Evolutionary conservation across 2,329 filamentous ascomycete genomes (phyloP), one percentile per base, ranked within the genome.

Genomic region (Venturiaceae sp.): DNA sequence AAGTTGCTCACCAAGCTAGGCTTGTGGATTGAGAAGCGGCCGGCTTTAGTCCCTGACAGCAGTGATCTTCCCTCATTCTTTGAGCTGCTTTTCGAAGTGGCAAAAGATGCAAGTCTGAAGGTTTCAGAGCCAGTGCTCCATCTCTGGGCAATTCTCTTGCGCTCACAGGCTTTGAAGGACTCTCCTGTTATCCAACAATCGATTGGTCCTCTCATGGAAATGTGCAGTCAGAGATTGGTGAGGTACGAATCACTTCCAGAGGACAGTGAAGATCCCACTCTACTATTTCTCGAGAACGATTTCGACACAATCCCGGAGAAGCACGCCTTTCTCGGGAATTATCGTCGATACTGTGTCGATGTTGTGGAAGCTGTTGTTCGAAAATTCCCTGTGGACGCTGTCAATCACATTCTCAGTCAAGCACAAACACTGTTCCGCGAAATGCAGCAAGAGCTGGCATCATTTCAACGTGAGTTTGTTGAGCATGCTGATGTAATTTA

Each of bases 301-400:
- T 95, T 96, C 58, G 94, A 99, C 67, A 97, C 92, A 0, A 78
- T 92, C 21, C 94, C 94, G 0, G 94, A 99, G 69, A 83, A 91
- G 26, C 94, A 99, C 72, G 90, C 91, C 1, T 99, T 99, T 69
- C 80, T 97, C 11, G 91, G 92, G 3, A 97, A 99, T 68, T 99
- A 99, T 71, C 82, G 94, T 39, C 83, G 94, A 60, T 97, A 96
- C 67, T 94, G 91, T 69, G 85, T 86, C 3, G 86, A 89, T 60
- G 83, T 96, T 28, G 90, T 99, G 58, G 92, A 97, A 72, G 82
- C 82, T 16, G 90, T 97, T 62, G 90, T 95, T 23, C 82, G 88
- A 63, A 82, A 88, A 64, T 88, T 90, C 64, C 84, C 92, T 2
- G 83, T 88, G 55, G 92, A 96, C 61, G 92, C 92, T 0, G 85